phyloP scores from a whole-genome alignment of 2,329 filamentous ascomycete species.

The Leptographium lundbergii region DNA sequence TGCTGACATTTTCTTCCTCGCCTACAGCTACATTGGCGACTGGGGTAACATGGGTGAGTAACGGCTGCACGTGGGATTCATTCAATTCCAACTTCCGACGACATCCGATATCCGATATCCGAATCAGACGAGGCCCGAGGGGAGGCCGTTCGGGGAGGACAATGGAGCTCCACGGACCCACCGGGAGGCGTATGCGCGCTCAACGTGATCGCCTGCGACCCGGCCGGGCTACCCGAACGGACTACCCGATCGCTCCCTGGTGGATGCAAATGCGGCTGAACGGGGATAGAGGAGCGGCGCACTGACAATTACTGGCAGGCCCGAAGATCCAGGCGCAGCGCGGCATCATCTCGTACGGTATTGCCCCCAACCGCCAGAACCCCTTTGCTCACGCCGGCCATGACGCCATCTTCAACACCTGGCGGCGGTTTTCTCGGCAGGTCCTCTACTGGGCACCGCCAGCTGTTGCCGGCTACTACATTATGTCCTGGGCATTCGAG shows the following conservation, averaged over 20 bases:
- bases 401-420: constrained; percentile 90
- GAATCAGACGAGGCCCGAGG: not conserved
- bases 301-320: not conserved
- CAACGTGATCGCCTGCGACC: not conserved
- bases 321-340: constrained; percentile 29
- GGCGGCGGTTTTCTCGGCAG: constrained; percentile 74
- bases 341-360: constrained; percentile 56
- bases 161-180: not conserved
- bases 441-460: constrained; percentile 82
- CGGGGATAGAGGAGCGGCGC: not conserved
- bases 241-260: not conserved
- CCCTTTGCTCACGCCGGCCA: constrained; percentile 66
- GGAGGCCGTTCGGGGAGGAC: not conserved
- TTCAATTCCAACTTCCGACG: not conserved
- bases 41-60: constrained; percentile 67
- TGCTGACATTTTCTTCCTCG: not conserved
- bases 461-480: constrained; percentile 63
- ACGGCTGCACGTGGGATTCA: not conserved
- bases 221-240: not conserved
- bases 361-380: constrained; percentile 81
- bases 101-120: no score
- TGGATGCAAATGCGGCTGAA: not conserved
- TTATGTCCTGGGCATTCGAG: constrained; percentile 85
- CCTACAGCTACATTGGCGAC: constrained; percentile 53
- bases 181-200: not conserved